phyloP scores from a whole-genome alignment of 306 rosid genomes.

The Elaeagnus macrophylla region DNA sequence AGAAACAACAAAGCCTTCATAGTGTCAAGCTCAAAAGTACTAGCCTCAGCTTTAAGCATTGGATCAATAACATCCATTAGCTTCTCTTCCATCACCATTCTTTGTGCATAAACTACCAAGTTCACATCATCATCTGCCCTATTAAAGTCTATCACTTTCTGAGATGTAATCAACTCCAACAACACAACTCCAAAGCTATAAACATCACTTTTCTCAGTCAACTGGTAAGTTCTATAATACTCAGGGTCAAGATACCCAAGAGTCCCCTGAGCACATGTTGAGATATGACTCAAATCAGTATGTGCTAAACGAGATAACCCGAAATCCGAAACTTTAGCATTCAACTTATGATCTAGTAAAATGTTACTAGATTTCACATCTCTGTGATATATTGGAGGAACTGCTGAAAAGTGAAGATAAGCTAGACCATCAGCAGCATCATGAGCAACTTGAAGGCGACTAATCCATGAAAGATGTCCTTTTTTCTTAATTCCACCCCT shows the following conservation, averaged over 20 bases:
- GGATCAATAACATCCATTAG: constrained; percentile 54
- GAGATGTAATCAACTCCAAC: constrained; percentile 56
- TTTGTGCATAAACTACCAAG: constrained; percentile 59
- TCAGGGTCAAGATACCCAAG: constrained; percentile 56
- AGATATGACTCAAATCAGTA: constrained; percentile 68
- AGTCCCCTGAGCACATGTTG: constrained; percentile 79
- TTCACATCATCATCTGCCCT: constrained; percentile 65
- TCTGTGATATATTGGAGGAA: background rate
- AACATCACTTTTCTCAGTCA: constrained; percentile 69
- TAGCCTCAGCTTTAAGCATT: constrained; percentile 40
- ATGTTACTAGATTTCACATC: no score
- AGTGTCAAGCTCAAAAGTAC: constrained; percentile 44
- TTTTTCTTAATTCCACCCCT: constrained; percentile 12
- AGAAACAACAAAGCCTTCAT: constrained; percentile 70
- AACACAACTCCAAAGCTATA: constrained; percentile 67
- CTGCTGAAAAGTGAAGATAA: constrained; percentile 67
- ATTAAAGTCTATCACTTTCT: constrained; percentile 67
- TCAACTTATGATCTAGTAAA: constrained; percentile 18
- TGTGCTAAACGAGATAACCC: constrained; percentile 65
- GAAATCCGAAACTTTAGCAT: constrained; percentile 57
- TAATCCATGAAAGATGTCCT: constrained; percentile 6
- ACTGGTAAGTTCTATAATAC: constrained; percentile 54
- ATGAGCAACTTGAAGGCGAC: constrained; percentile 54
- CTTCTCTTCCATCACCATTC: constrained; percentile 49
- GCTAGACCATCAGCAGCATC: constrained; percentile 59